Base-by-base conservation (phyloP, 495 filamentous ascomycete species). In the Cladorrhinum samala region DNA sequence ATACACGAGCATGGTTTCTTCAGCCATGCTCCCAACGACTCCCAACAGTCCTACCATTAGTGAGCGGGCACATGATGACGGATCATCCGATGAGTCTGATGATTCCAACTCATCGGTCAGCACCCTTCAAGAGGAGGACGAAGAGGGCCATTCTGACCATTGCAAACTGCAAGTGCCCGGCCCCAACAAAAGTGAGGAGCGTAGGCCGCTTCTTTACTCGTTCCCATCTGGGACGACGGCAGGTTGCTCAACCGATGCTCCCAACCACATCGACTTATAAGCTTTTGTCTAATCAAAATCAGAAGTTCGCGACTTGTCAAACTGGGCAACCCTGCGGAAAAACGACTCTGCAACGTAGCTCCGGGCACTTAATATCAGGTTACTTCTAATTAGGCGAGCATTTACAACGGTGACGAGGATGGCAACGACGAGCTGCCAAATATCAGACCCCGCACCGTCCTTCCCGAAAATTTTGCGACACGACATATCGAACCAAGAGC, bases 1-100 rank as follows among this genome's bases (percentile, higher is more conserved):
- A 19, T 68, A 65, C 49, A 57, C 58, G 48, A 69, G 67, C 54
- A 64, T 67, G 56, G 53, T 52, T 21, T 69, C 67, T 17, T 66
- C 67, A 4, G 48, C 63, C 14, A 56, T 68, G 18, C 50, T 69
- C 11, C 64, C 57, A 3, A 57, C 61, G 18, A 55, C 53, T 30
- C 53, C 53, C 1, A 56, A 56, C 38, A 63, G 60, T 36, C 55
- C 62, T 9, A 40, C 49, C 1, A 11, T 43, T 9, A 30, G 48
- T 14, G 27, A 33, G 3, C 54, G 59, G 27, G 43, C 30, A 17
- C 44, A 50, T 18, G 62, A 60, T 27, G 57, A 50, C 24, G 49
- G 40, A 11, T 65, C 62, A 2, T 45, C 60, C n/a, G 55, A 55
- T 9, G 60, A 55, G 21, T 19, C 42, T 18, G 50, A 51, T 16